Base-by-base conservation (phyloP, 1,284 basidiomycete species). In the Ceraceosorus guamensis region DNA sequence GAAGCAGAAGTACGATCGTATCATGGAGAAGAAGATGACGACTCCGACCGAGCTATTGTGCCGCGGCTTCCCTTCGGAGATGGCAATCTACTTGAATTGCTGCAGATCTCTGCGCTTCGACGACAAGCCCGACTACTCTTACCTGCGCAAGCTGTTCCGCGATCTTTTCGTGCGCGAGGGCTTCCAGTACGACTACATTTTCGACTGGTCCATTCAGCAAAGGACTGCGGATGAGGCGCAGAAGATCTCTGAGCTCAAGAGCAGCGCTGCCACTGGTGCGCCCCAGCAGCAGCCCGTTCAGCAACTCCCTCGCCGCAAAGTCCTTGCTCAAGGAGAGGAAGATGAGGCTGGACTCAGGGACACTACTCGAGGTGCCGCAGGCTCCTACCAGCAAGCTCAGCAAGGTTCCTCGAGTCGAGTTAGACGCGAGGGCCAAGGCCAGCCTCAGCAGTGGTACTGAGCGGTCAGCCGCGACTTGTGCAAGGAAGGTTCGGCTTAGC, bases 11-110 rank as follows among this genome's bases (percentile, higher is more conserved):
- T 76, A 76, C 68, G 74, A 76, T 63, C 68, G 74, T 30, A 76
- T 76, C 65, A 76, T 76, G 74, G 74, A 76, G 63, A 76, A 76
- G 67, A 76, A 76, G 68, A 76, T 76, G 74, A 76, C 73, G 56
- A 76, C 74, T 34, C 73, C 74, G n/a, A 76, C 74, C 46, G 74
- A 76, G 65, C 65, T 73, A 34, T 68, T 76, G 51, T 76, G 74
- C 68, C 73, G 74, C 35, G 74, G 74, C 46, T 76, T 76, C 68
- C 74, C 74, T 16, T 73, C 71, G 14, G 74, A 76, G 61, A 75
- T 76, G 73, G 74, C 74, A 56, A 75, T 76, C 63, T 76, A 76
- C 64, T 70, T 76, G 59, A 76, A 76, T 68, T 76, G 73, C 68
- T 76, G 74, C 61, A 70, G 74, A 49, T 76, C 74, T n/a, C 69